Conservation (phyloP, 2,329 filamentous ascomycete genomes). For the Colletotrichum australisinense region DNA sequence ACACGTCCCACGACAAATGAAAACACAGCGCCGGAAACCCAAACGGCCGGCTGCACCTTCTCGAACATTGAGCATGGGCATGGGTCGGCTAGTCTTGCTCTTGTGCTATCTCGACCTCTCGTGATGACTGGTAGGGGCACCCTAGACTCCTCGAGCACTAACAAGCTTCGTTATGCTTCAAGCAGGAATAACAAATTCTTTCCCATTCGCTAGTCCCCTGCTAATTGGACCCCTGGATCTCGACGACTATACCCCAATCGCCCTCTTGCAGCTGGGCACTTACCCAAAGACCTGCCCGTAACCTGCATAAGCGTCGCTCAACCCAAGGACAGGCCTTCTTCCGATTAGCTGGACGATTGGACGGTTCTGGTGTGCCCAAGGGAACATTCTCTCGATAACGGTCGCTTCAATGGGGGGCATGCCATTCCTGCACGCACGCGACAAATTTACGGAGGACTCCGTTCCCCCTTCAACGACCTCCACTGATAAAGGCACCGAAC, state of each 20-base stretch:
- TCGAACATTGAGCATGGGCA: conserved; percentile 24
- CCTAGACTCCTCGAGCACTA: background rate
- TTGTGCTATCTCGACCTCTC: conserved; percentile 8
- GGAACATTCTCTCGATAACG: conserved; percentile 15
- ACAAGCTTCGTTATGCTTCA: conserved; percentile 24
- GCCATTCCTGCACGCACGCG: conserved; percentile 11
- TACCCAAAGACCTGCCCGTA: conserved; percentile 29
- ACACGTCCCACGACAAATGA: conserved; percentile 1
- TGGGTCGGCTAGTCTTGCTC: conserved; percentile 24
- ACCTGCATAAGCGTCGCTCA: conserved; percentile 36
- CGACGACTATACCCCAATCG: conserved; percentile 31
- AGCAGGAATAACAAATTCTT: conserved; percentile 12
- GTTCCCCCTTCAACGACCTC: conserved; percentile 19
- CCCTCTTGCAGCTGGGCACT: conserved; percentile 26
- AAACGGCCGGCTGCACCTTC: conserved; percentile 20
- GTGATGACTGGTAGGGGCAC: conserved; percentile 11
- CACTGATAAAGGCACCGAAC: conserved; percentile 17
- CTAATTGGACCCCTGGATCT: conserved; percentile 30
- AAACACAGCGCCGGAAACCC: background rate
- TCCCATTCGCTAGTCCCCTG: conserved; percentile 2
- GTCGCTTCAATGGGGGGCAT: background rate
- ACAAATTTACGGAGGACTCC: conserved; percentile 27
- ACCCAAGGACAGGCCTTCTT: conserved; percentile 23
- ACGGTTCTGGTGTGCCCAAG: conserved; percentile 16
- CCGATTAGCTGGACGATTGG: conserved; percentile 27